Evolutionary conservation across 495 filamentous ascomycete species (phyloP).

Genomic region (Lindgomyces ingoldianus): DNA sequence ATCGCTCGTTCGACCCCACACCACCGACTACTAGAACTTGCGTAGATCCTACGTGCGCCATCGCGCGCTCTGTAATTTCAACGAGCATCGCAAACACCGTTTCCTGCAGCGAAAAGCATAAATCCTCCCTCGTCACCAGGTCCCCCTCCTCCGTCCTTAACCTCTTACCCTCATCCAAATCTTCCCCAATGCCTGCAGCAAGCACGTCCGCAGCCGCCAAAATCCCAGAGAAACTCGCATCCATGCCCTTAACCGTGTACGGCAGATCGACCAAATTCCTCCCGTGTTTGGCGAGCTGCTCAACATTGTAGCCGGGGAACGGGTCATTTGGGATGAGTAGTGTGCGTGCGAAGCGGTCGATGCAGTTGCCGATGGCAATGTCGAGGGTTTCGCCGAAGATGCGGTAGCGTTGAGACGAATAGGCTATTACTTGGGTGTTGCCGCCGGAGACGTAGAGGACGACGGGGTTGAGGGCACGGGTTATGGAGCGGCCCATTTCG

Average conservation of each 20-base stretch:
- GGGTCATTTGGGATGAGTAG: slow-evolving; percentile 92
- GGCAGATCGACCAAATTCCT: slow-evolving; percentile 79
- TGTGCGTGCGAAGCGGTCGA: slow-evolving; percentile 92
- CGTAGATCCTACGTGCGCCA: slow-evolving; percentile 90
- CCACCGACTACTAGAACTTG: slow-evolving; percentile 95
- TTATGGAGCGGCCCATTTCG: slow-evolving; percentile 96
- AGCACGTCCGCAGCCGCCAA: slow-evolving; percentile 77
- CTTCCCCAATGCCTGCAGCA: slow-evolving; percentile 60
- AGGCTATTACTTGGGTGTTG: slow-evolving; percentile 98
- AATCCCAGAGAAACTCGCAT: slow-evolving; percentile 92
- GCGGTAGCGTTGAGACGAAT: slow-evolving; percentile 87
- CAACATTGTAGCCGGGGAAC: slow-evolving; percentile 95
- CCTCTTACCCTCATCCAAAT: slow-evolving; percentile 37
- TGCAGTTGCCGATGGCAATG: slow-evolving; percentile 95
- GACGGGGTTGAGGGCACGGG: slow-evolving; percentile 85
- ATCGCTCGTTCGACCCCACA: slow-evolving; percentile 94
- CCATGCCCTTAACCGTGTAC: slow-evolving; percentile 98
- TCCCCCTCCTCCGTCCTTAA: slow-evolving; percentile 45
- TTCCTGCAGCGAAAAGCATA: slow-evolving; percentile 95
- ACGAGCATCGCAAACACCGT: slow-evolving; percentile 96
- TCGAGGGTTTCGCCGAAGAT: slow-evolving; percentile 98
- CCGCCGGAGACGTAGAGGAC: slow-evolving; percentile 95
- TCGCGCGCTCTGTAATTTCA: slow-evolving; percentile 96
- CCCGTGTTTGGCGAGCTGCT: slow-evolving; percentile 84
- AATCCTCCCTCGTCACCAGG: slow-evolving; percentile 73